Percentiles rank a stretch among this genome's conserved stretches.
phyloP scores from a whole-genome alignment of 805 yeast species.

The Lachancea lanzarotensis region DNA sequence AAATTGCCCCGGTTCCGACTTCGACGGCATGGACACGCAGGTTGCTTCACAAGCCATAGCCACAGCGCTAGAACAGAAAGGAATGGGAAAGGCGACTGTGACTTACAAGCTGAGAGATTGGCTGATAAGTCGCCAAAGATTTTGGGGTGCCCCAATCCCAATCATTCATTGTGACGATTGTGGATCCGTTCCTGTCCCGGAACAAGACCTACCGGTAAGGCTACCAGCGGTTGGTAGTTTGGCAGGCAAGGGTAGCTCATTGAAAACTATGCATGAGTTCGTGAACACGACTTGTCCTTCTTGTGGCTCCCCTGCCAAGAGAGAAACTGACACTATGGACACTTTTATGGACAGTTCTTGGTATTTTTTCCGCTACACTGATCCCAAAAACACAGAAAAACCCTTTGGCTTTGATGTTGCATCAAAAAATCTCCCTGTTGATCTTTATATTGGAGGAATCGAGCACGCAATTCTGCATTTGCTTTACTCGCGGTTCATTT shows the following conservation, averaged over 20 bases:
- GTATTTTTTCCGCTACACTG: conserved; percentile 85
- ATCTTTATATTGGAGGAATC: conserved; percentile 87
- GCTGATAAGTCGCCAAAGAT: conserved; percentile 90
- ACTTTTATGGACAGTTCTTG: conserved; percentile 97
- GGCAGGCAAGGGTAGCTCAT: conserved; percentile 56
- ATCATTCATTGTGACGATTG: conserved; percentile 80
- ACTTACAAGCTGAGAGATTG: conserved; percentile 80
- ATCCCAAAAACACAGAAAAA: conserved; percentile 49
- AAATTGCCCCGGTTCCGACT: conserved; percentile 42
- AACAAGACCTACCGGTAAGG: conserved; percentile 70
- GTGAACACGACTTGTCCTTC: conserved; percentile 72
- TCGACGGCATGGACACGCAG: conserved; percentile 41
- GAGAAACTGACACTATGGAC: conserved; percentile 98
- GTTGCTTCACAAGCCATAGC: conserved; percentile 50
- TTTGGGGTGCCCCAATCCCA: conserved; percentile 99
- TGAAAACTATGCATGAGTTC: conserved; percentile 61
- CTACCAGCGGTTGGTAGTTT: conserved; percentile 56
- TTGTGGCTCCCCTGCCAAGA: conserved; percentile 63
- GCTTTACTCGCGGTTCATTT: conserved; percentile 75
- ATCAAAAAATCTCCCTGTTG: conserved; percentile 64
- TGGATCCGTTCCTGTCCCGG: conserved; percentile 92
- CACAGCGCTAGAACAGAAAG: conserved; percentile 33
- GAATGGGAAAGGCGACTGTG: conserved; percentile 42
- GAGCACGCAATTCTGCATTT: conserved; percentile 95
- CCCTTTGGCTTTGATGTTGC: conserved; percentile 53